Evolutionary conservation across 352 stramenopile species (phyloP).

Genomic region (Pythium vanterpoolii): DNA sequence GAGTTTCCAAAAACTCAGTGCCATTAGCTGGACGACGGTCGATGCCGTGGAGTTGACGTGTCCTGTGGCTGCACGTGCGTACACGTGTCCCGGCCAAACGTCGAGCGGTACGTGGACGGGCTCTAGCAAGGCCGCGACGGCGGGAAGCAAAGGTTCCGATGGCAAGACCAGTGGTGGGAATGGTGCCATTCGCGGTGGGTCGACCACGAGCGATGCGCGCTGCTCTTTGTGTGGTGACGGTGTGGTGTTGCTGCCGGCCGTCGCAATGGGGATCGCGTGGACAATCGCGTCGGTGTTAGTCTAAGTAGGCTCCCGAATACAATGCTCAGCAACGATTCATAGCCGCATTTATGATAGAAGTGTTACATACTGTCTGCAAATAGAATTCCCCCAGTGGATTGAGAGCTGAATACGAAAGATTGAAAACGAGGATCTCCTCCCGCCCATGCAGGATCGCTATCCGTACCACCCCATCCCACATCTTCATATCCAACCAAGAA

Average conservation of each 20-base stretch:
- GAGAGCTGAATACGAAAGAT: no score
- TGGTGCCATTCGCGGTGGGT: background rate
- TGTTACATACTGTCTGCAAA: background rate
- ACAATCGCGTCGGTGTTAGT: background rate
- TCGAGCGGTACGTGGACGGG: conserved; percentile 46
- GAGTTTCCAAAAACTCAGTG: conserved; percentile 11
- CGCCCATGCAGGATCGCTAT: no score
- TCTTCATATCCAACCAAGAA: background rate
- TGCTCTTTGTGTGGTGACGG: background rate
- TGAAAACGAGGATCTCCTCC: no score
- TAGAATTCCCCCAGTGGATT: no score
- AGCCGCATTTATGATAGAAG: background rate
- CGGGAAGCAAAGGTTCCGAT: background rate
- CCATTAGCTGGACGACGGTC: conserved; percentile 9
- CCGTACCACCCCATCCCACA: background rate
- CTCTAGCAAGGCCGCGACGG: conserved; percentile 1
- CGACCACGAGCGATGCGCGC: background rate
- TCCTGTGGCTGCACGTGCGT: conserved; percentile 10
- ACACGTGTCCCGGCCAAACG: conserved; percentile 36
- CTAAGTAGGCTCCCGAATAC: background rate
- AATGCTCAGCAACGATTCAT: background rate
- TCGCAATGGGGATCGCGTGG: background rate
- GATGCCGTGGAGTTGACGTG: conserved; percentile 11
- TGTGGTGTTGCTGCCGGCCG: background rate
- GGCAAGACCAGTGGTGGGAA: background rate